Conservation (phyloP, 2,329 filamentous ascomycete genomes). For the Venturia carpophila region DNA sequence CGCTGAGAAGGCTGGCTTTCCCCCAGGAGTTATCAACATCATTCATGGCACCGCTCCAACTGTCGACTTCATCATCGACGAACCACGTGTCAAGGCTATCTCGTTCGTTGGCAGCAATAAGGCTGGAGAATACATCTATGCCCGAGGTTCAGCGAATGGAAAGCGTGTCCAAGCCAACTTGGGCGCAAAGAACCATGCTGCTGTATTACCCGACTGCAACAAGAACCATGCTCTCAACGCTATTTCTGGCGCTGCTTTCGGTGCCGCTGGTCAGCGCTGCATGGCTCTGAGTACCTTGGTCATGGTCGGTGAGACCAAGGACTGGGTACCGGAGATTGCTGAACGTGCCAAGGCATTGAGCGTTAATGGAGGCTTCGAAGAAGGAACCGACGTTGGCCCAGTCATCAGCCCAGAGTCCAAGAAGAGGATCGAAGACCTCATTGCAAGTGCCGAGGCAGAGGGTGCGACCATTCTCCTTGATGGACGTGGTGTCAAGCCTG, state of each 20-base stretch:
- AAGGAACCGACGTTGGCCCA: slow-evolving; percentile 70
- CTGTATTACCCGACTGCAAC: slow-evolving; percentile 77
- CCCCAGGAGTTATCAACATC: slow-evolving; percentile 72
- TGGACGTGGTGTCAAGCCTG: slow-evolving; percentile 64
- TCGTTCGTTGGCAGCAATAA: slow-evolving; percentile 83
- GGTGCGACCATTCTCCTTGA: slow-evolving; percentile 78
- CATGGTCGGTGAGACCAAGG: slow-evolving; percentile 75
- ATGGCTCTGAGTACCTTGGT: slow-evolving; percentile 81
- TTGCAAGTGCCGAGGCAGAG: slow-evolving; percentile 68
- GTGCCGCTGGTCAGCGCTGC: slow-evolving; percentile 76
- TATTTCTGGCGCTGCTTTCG: slow-evolving; percentile 75
- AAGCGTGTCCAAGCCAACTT: slow-evolving; percentile 85
- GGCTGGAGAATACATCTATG: slow-evolving; percentile 81
- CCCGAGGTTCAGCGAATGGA: slow-evolving; percentile 70
- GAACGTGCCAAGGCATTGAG: slow-evolving; percentile 64
- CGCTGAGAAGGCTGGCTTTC: slow-evolving; percentile 71
- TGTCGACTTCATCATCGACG: slow-evolving; percentile 80
- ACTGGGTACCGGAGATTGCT: slow-evolving; percentile 72
- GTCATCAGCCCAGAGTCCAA: slow-evolving; percentile 75
- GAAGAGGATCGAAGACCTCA: slow-evolving; percentile 67
- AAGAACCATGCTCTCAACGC: slow-evolving; percentile 85
- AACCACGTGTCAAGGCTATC: slow-evolving; percentile 77
- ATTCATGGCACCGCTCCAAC: slow-evolving; percentile 73
- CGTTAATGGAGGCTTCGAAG: slow-evolving; percentile 74
- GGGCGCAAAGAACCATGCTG: slow-evolving; percentile 82